phyloP scores from a whole-genome alignment of 306 rosid genomes.

The Canavalia gladiata region DNA sequence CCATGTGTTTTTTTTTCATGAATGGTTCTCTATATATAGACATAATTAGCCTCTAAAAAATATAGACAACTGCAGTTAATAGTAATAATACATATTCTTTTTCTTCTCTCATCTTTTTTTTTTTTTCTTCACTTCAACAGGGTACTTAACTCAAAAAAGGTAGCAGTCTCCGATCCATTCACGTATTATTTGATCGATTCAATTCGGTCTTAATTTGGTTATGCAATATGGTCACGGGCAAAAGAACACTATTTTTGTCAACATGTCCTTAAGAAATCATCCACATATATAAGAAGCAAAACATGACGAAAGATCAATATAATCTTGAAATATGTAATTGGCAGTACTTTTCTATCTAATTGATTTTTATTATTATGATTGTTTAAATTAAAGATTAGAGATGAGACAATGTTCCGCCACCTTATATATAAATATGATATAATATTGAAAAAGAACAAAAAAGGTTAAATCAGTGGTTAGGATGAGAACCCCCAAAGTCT shows the following conservation, averaged over 20 bases:
- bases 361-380: conserved; percentile 38
- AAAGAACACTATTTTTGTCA: conserved; percentile 22
- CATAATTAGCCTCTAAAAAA: too few relatives aligned
- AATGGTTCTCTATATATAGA: too few relatives aligned
- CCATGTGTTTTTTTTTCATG: too few relatives aligned
- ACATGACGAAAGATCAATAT: conserved; percentile 36
- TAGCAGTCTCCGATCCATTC: neutral
- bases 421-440: conserved; percentile 28
- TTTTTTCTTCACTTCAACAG: neutral
- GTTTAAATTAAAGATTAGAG: conserved; percentile 23
- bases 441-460: conserved; percentile 49
- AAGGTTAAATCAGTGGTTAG: conserved; percentile 56
- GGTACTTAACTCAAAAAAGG: neutral
- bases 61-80: too few relatives aligned
- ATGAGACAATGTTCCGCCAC: conserved; percentile 45
- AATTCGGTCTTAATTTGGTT: neutral
- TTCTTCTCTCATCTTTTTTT: too few relatives aligned
- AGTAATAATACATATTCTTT: too few relatives aligned
- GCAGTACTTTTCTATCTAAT: conserved; percentile 31
- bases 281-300: conserved; percentile 2
- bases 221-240: neutral
- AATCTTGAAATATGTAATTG: conserved; percentile 17
- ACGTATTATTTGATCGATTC: neutral
- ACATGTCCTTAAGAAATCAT: conserved; percentile 17
- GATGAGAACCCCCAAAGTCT: conserved; percentile 49